A percentile compares a stretch with the other conserved stretches of the same genome.
phyloP scores from a whole-genome alignment of 495 filamentous ascomycete genomes.

The Pseudotulostoma volvatum region DNA sequence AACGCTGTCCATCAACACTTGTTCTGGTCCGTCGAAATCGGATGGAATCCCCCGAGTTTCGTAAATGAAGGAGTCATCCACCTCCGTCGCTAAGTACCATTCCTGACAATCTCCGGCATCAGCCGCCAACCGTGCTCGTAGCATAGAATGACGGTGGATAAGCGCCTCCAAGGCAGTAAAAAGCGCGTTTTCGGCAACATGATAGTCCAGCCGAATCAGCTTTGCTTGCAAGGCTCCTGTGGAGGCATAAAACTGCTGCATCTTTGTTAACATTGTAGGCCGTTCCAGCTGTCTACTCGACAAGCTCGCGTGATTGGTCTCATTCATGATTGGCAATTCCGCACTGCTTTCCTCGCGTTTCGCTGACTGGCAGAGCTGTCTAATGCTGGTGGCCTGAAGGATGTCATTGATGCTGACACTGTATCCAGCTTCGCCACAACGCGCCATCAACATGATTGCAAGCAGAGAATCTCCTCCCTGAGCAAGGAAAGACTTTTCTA shows the following conservation, averaged over 20 bases:
- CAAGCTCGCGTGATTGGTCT: not conserved
- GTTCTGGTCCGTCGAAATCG: conserved; percentile 15
- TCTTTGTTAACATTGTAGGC: not conserved
- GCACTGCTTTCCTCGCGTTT: not conserved
- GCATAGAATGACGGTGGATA: conserved; percentile 51
- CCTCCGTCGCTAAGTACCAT: too few species aligned
- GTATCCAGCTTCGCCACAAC: not conserved
- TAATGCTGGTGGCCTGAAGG: not conserved
- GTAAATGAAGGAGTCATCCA: conserved; percentile 23
- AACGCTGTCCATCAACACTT: conserved; percentile 18
- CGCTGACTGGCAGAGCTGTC: not conserved
- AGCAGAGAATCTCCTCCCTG: conserved; percentile 1
- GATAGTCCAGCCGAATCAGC: not conserved
- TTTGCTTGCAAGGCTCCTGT: conserved; percentile 1
- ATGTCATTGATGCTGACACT: not conserved
- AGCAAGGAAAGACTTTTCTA: not conserved
- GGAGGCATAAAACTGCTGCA: too few species aligned
- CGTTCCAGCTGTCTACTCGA: not conserved
- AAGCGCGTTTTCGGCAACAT: too few species aligned
- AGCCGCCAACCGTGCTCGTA: conserved; percentile 45
- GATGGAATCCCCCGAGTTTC: conserved; percentile 7
- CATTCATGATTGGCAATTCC: not conserved
- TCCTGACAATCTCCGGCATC: conserved; percentile 18
- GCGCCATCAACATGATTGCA: not conserved
- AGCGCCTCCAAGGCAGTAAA: too few species aligned